phyloP scores from a whole-genome alignment of 108 stramenopile genomes.

The Mayamaea pseudoterrestris region DNA sequence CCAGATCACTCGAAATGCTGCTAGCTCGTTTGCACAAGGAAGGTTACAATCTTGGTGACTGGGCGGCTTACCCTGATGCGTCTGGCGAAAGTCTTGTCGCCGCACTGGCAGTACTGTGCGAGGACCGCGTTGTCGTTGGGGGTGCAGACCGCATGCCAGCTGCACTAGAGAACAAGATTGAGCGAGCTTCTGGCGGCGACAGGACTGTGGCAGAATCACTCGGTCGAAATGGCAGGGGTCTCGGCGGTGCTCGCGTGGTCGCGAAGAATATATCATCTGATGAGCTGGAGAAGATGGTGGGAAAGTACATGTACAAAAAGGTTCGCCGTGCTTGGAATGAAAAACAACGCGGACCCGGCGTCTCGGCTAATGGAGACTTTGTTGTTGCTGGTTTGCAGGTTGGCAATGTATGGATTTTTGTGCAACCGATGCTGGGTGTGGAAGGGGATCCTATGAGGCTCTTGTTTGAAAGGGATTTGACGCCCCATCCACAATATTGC shows the following conservation, averaged over 20 bases:
- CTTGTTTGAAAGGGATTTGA: constrained; percentile 73
- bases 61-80: constrained; percentile 30
- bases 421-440: constrained; percentile 75
- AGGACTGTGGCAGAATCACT: constrained; percentile 39
- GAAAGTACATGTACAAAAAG: constrained; percentile 66
- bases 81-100: constrained; percentile 35
- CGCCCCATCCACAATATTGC: constrained; percentile 81
- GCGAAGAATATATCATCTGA: constrained; percentile 32
- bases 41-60: constrained; percentile 66
- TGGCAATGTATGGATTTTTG: constrained; percentile 70
- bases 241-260: constrained; percentile 47
- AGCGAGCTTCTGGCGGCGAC: constrained; percentile 39
- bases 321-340: constrained; percentile 57
- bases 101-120: constrained; percentile 21
- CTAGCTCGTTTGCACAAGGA: constrained; percentile 37
- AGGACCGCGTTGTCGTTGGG: constrained; percentile 39
- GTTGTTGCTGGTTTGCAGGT: constrained; percentile 70
- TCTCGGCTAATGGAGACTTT: constrained; percentile 45
- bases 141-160: constrained; percentile 44
- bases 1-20: constrained; percentile 43
- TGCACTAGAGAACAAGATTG: constrained; percentile 34
- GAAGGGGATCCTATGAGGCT: constrained; percentile 87
- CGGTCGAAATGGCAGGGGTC: constrained; percentile 36
- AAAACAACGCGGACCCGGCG: constrained; percentile 47
- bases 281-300: constrained; percentile 53